phyloP scores from a whole-genome alignment of 2,329 filamentous ascomycete species.

The Cytospora mali region DNA sequence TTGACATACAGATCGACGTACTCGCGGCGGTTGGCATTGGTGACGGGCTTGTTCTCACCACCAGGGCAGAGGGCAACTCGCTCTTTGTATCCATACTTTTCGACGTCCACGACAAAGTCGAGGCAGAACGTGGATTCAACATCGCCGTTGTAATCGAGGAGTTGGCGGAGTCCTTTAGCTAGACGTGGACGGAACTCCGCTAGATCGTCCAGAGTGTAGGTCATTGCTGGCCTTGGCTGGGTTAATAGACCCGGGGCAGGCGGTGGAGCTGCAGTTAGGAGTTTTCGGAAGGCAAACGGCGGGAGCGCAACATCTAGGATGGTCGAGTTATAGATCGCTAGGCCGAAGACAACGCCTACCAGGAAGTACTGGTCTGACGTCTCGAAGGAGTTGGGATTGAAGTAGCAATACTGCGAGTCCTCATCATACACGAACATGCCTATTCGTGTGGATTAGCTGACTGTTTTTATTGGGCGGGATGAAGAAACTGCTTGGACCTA shows the following conservation, averaged over 20 bases:
- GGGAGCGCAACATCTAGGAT: conserved; percentile 88
- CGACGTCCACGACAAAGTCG: conserved; percentile 77
- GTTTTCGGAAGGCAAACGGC: conserved; percentile 85
- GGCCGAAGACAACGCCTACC: conserved; percentile 81
- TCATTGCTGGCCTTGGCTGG: conserved; percentile 64
- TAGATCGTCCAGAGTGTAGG: conserved; percentile 78
- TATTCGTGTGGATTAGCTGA: background rate
- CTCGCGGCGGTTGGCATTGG: conserved; percentile 80
- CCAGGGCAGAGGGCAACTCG: conserved; percentile 72
- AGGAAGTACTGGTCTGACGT: conserved; percentile 91
- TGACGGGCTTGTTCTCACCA: conserved; percentile 75
- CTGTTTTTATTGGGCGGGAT: background rate
- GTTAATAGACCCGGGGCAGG: conserved; percentile 56
- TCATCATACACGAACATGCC: conserved; percentile 94
- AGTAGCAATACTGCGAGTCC: conserved; percentile 88
- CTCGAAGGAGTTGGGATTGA: conserved; percentile 88
- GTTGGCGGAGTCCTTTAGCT: conserved; percentile 72
- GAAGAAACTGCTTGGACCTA: conserved; percentile 45
- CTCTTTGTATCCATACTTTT: conserved; percentile 72
- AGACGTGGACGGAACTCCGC: conserved; percentile 79
- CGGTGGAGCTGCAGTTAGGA: conserved; percentile 75
- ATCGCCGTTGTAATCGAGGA: conserved; percentile 83
- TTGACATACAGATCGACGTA: conserved; percentile 85
- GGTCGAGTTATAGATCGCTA: conserved; percentile 94
- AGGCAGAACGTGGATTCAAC: conserved; percentile 79